Evolutionary conservation across 495 filamentous ascomycete genomes (phyloP).

Genomic region (Penicillium simplicissimum): DNA sequence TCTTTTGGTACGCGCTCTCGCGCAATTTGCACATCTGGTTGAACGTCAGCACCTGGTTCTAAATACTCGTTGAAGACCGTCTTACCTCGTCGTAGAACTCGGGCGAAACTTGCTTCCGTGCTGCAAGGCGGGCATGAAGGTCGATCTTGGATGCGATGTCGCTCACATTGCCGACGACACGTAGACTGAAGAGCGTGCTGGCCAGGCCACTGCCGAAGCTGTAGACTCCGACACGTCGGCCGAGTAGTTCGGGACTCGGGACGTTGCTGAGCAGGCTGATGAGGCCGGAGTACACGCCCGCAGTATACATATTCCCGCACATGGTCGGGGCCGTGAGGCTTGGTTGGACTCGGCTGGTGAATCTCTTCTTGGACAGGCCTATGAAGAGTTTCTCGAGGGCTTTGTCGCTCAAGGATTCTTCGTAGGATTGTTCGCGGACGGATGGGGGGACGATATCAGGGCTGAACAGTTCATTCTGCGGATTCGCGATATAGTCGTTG

Average conservation of each 20-base stretch:
- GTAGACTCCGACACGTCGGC: slow-evolving; percentile 78
- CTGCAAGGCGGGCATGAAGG: slow-evolving; percentile 64
- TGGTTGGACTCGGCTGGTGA: slow-evolving; percentile 8
- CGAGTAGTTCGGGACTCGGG: slow-evolving; percentile 58
- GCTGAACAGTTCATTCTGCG: slow-evolving; percentile 1
- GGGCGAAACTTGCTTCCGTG: slow-evolving; percentile 64
- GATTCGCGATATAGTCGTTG: slow-evolving; percentile 77
- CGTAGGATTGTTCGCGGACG: slow-evolving; percentile 6
- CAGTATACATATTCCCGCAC: slow-evolving; percentile 23
- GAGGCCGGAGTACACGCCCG: slow-evolving; percentile 14
- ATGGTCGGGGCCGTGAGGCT: slow-evolving; percentile 15
- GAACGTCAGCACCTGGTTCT: not conserved
- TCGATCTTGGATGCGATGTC: slow-evolving; percentile 66
- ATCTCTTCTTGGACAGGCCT: not conserved
- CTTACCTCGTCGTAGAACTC: slow-evolving; percentile 76
- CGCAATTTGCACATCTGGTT: slow-evolving; percentile 77
- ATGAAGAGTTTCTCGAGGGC: slow-evolving; percentile 6
- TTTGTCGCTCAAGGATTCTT: slow-evolving; percentile 9
- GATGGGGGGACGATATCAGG: not conserved
- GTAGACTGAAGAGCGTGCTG: slow-evolving; percentile 75
- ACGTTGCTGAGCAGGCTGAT: slow-evolving; percentile 17
- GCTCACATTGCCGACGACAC: slow-evolving; percentile 64
- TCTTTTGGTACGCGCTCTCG: slow-evolving; percentile 80
- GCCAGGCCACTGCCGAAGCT: slow-evolving; percentile 85
- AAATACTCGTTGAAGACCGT: not conserved